Percentiles rank a stretch among this genome's conserved stretches.
These are phyloP conservation scores for Nothophoma quercina DNA, from an alignment of 2,329 filamentous ascomycete genomes.

Conservation along the genomic window DNA sequence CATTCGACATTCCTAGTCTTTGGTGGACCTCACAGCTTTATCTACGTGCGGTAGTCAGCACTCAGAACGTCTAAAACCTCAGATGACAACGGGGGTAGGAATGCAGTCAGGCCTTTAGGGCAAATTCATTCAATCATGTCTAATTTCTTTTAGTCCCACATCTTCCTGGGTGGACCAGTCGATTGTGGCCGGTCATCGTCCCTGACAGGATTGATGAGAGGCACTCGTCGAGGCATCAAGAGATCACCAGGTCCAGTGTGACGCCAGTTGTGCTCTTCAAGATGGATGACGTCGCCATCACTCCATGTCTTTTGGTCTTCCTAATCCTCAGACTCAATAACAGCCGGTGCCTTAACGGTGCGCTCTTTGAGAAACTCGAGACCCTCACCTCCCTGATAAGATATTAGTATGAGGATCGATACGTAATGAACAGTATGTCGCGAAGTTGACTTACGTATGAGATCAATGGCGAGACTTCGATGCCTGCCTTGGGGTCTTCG, in stretches of 20 bases:
- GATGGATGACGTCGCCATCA: slow-evolving; percentile 1
- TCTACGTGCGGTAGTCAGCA: no score
- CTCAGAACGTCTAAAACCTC: no score
- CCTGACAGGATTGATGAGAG: slow-evolving; percentile 6
- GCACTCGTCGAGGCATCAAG: slow-evolving; percentile 5
- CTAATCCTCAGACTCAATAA: slow-evolving; percentile 67
- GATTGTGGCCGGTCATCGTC: slow-evolving; percentile 12
- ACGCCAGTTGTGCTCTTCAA: slow-evolving; percentile 12
- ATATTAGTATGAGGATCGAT: not conserved
- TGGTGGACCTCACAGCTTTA: no score
- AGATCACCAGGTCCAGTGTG: slow-evolving; percentile 10
- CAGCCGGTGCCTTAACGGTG: slow-evolving; percentile 69
- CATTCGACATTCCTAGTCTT: no score
- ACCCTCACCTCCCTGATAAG: slow-evolving; percentile 66
- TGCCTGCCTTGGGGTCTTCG: slow-evolving; percentile 64
- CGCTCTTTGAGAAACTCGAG: slow-evolving; percentile 66
- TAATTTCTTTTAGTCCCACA: slow-evolving; percentile 11
- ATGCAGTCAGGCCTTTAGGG: not conserved
- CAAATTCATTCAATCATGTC: slow-evolving; percentile 15
- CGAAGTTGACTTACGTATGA: slow-evolving; percentile 80
- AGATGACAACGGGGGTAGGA: not conserved
- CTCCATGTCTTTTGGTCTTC: slow-evolving; percentile 7
- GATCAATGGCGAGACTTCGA: slow-evolving; percentile 91
- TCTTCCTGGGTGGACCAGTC: slow-evolving; percentile 8
- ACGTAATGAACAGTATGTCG: not conserved